These are phyloP conservation scores for Adenanthera pavonina DNA, from an alignment of 306 rosid species.

Conservation along the genomic window DNA sequence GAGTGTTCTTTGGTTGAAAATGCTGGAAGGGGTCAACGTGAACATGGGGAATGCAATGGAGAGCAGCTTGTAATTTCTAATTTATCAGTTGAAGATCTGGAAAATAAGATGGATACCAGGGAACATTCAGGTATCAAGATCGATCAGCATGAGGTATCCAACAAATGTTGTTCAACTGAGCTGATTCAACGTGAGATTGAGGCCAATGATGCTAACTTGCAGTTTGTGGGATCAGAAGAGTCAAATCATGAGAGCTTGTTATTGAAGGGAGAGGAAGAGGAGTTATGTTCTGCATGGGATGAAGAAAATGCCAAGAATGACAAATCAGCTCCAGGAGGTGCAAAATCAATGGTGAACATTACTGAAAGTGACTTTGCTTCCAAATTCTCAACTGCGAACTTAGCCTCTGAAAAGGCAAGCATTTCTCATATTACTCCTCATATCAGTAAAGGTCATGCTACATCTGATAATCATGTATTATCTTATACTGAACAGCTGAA, in stretches of 20 bases:
- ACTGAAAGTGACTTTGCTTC: conserved; percentile 44
- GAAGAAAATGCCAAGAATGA: conserved; percentile 31
- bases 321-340: conserved; percentile 36
- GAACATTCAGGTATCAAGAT: conserved; percentile 37
- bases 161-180: conserved; percentile 48
- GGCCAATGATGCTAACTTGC: conserved; percentile 37
- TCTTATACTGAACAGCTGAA: conserved; percentile 42
- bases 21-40: conserved; percentile 40
- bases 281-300: conserved; percentile 12
- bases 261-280: conserved; percentile 35
- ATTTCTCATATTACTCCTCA: conserved; percentile 37
- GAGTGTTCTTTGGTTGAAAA: conserved; percentile 44
- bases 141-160: conserved; percentile 43
- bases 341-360: conserved; percentile 41
- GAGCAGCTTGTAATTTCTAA: conserved; percentile 42
- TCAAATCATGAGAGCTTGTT: conserved; percentile 36
- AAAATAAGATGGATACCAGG: conserved; percentile 37
- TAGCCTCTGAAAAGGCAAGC: conserved; percentile 39
- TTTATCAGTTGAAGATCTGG: conserved; percentile 46
- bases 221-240: conserved; percentile 40
- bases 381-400: conserved; percentile 43
- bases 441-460: conserved; percentile 39
- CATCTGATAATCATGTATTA: conserved; percentile 45
- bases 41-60: conserved; percentile 34
- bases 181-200: conserved; percentile 41